These are phyloP conservation scores for Trametes cinnabarina DNA, from an alignment of 768 basidiomycete genomes.

Conservation along the genomic window DNA sequence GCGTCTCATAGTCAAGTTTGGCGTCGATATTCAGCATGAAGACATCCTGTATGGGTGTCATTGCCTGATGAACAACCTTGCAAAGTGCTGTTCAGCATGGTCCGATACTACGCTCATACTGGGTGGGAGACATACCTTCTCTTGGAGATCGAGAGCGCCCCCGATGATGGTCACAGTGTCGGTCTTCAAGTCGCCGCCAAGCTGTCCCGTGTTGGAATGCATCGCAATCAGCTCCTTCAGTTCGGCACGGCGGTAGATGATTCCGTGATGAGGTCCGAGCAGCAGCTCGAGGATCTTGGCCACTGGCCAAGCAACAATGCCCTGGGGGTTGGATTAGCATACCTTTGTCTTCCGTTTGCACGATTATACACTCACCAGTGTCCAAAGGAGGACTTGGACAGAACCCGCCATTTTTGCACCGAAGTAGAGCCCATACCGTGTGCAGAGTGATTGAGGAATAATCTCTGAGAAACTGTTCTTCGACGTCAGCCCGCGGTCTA, in stretches of 20 bases:
- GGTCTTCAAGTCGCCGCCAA: slow-evolving; percentile 81
- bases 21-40: slow-evolving; percentile 90
- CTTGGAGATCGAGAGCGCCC: slow-evolving; percentile 84
- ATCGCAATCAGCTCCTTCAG: slow-evolving; percentile 89
- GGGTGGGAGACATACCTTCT: too few species aligned
- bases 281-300: slow-evolving; percentile 77
- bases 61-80: slow-evolving; percentile 44
- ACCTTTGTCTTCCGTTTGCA: too few species aligned
- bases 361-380: slow-evolving; percentile 48
- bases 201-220: slow-evolving; percentile 69
- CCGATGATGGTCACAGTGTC: slow-evolving; percentile 92
- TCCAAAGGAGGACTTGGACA: slow-evolving; percentile 65
- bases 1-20: slow-evolving; percentile 74
- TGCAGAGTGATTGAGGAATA: slow-evolving; percentile 90
- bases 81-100: too few species aligned
- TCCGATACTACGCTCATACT: too few species aligned
- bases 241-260: slow-evolving; percentile 81
- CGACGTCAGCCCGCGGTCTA: background rate
- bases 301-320: slow-evolving; percentile 78
- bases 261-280: slow-evolving; percentile 83
- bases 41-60: slow-evolving; percentile 76
- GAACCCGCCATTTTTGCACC: slow-evolving; percentile 83
- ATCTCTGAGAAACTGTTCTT: slow-evolving; percentile 77
- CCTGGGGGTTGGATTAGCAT: slow-evolving; percentile 39
- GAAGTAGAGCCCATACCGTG: slow-evolving; percentile 84